A percentile compares a stretch with the other conserved stretches of the same genome.
Conservation (phyloP, 192 early-diverging fungal species). For the Coemansia sp. region DNA sequence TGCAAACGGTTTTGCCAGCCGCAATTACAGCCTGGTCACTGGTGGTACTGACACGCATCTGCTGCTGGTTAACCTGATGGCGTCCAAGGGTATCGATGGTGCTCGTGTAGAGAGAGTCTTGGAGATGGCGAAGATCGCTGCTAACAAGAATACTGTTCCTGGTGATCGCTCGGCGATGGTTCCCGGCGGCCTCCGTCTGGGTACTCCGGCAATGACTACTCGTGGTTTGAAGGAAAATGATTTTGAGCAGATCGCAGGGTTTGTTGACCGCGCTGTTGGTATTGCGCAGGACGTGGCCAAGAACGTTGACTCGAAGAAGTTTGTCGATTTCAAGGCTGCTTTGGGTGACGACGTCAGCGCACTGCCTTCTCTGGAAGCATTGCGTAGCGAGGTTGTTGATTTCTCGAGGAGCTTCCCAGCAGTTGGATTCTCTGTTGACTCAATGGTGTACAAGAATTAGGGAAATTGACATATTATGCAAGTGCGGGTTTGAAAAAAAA, state of each 20-base stretch:
- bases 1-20: constrained; percentile 70
- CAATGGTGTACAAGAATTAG: constrained; percentile 61
- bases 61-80: constrained; percentile 83
- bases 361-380: constrained; percentile 61
- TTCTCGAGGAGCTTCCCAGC: constrained; percentile 89
- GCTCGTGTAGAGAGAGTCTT: constrained; percentile 94
- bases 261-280: constrained; percentile 84
- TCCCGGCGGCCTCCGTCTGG: constrained; percentile 91
- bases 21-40: constrained; percentile 80
- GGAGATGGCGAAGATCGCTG: constrained; percentile 94
- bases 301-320: constrained; percentile 68
- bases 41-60: constrained; percentile 97
- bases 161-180: constrained; percentile 93
- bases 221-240: constrained; percentile 85
- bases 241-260: constrained; percentile 83
- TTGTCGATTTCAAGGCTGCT: constrained; percentile 87
- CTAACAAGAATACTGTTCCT: constrained; percentile 99
- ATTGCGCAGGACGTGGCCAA: constrained; percentile 72
- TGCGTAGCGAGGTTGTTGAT: constrained; percentile 78
- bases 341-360: constrained; percentile 69
- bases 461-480: no score
- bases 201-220: constrained; percentile 96
- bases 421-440: constrained; percentile 74
- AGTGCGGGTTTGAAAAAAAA: no score
- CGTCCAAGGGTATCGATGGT: constrained; percentile 81